Conservation (phyloP, 1,284 basidiomycete genomes). For the Cutaneotrichosporon curvatum region DNA sequence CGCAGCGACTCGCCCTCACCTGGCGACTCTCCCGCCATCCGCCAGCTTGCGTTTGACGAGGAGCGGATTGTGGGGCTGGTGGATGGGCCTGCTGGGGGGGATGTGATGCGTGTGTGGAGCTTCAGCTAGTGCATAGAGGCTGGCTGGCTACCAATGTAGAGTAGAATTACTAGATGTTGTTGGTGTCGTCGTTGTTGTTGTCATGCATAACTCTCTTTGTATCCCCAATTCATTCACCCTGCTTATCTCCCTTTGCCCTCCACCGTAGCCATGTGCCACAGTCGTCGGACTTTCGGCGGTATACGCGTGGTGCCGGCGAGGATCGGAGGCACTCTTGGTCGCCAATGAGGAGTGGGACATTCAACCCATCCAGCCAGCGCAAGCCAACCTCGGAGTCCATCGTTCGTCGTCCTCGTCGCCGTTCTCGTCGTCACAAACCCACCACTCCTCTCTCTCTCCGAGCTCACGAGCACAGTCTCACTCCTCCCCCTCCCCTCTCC, state of each 20-base stretch:
- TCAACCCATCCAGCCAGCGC: not conserved
- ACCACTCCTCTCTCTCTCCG: not conserved
- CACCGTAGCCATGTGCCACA: too few species aligned
- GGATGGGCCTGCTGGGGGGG: constrained; percentile 9
- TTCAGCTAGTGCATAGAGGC: constrained; percentile 19
- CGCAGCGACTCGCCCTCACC: not conserved
- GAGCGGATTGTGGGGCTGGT: constrained; percentile 44
- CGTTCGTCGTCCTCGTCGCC: too few species aligned
- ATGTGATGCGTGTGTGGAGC: constrained; percentile 38
- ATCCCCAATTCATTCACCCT: too few species aligned
- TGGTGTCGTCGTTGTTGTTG: too few species aligned
- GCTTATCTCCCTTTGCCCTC: too few species aligned
- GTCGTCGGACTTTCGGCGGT: too few species aligned
- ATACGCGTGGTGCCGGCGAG: too few species aligned
- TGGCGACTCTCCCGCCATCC: constrained; percentile 21
- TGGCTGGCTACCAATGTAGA: too few species aligned
- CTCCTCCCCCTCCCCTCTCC: constrained; percentile 7
- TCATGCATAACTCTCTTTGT: too few species aligned
- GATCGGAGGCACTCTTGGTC: too few species aligned
- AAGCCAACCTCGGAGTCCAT: not conserved
- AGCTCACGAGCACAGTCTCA: constrained; percentile 1
- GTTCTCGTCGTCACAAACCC: not conserved
- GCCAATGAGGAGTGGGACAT: too few species aligned
- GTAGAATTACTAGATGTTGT: too few species aligned
- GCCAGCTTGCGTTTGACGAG: constrained; percentile 43